Evolutionary conservation across 441 rosid genomes (phyloP).

Genomic region (Kokia cookei): DNA sequence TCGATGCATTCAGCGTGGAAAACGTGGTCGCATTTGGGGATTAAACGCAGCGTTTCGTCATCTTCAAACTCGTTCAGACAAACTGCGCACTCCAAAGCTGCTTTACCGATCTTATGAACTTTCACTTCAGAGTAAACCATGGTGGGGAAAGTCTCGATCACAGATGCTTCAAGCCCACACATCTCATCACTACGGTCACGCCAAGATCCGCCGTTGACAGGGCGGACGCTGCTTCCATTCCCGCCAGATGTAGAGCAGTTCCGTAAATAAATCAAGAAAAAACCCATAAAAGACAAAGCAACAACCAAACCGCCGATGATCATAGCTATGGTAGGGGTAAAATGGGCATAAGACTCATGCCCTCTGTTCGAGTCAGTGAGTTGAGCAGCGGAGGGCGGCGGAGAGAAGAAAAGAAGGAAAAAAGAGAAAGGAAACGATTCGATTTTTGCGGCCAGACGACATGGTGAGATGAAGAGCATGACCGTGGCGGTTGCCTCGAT

Average conservation of each 20-base stretch:
- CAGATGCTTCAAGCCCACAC: constrained; percentile 49
- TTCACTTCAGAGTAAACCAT: constrained; percentile 72
- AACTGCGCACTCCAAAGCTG: constrained; percentile 79
- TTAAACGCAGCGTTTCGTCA: constrained; percentile 83
- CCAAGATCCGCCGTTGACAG: constrained; percentile 8
- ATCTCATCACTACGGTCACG: constrained; percentile 25
- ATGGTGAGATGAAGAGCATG: background rate
- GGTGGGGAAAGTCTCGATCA: constrained; percentile 65
- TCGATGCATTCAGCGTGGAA: constrained; percentile 90
- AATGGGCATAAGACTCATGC: constrained; percentile 25
- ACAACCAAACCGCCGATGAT: constrained; percentile 56
- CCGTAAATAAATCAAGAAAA: constrained; percentile 79
- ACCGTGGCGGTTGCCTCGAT: background rate
- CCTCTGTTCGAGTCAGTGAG: background rate
- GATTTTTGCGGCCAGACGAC: background rate
- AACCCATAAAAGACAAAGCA: constrained; percentile 64
- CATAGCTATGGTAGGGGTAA: constrained; percentile 73
- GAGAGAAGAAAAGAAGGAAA: constrained; percentile 7
- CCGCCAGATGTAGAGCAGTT: constrained; percentile 27
- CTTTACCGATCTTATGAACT: constrained; percentile 65
- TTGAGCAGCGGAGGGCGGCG: constrained; percentile 17
- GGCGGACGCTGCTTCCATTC: constrained; percentile 9
- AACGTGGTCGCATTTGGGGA: constrained; percentile 87
- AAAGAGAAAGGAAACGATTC: background rate
- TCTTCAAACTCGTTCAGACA: constrained; percentile 84